phyloP scores from a whole-genome alignment of 192 early-diverging fungal genomes.

The Coemansia sp. region DNA sequence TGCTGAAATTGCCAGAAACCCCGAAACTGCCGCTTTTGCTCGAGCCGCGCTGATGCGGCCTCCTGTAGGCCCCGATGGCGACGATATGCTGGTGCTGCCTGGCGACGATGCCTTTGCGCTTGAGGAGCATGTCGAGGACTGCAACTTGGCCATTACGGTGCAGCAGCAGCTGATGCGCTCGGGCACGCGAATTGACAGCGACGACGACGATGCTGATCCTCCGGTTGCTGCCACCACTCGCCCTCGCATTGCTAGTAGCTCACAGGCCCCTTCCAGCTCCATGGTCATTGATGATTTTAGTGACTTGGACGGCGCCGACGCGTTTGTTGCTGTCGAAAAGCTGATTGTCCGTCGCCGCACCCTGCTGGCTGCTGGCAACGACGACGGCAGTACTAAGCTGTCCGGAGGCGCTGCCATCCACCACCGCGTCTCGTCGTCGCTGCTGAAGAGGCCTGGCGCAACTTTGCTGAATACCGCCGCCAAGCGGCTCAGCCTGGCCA shows the following conservation, averaged over 20 bases:
- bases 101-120: constrained; percentile 17
- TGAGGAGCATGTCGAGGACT: constrained; percentile 34
- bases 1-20: constrained; percentile 43
- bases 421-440: neutral
- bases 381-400: neutral
- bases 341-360: constrained; percentile 39
- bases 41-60: constrained; percentile 44
- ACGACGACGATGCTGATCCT: constrained; percentile 2
- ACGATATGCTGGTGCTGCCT: constrained; percentile 11
- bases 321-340: constrained; percentile 35
- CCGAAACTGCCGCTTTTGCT: constrained; percentile 53
- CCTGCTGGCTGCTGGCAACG: neutral
- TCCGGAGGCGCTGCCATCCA: neutral
- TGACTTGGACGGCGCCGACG: constrained; percentile 7
- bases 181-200: constrained; percentile 18
- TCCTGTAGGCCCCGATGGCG: neutral
- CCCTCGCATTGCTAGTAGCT: neutral
- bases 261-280: too few species aligned
- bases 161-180: constrained; percentile 17
- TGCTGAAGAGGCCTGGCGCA: constrained; percentile 29
- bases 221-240: neutral
- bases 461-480: neutral
- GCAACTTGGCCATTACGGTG: constrained; percentile 8
- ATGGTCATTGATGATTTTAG: neutral
- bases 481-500: neutral